Conservation (phyloP, 208 protist genomes). For the Leishmania martiniquensis region DNA sequence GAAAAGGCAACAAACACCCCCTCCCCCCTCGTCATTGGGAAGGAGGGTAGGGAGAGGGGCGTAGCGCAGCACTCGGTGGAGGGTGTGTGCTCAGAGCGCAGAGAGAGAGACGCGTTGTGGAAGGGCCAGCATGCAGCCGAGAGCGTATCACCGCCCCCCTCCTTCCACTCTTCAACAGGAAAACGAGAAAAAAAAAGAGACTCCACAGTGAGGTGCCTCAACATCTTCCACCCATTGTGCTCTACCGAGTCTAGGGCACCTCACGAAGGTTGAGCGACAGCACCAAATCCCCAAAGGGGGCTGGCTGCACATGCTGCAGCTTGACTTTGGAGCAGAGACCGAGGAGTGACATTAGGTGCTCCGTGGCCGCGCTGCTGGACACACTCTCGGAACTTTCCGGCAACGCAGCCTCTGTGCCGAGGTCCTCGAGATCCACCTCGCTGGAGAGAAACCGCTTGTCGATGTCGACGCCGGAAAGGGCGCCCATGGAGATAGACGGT, state of each 20-base stretch:
- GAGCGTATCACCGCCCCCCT: background rate
- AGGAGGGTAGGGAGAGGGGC: too few species aligned
- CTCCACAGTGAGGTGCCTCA: background rate
- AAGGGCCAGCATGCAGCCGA: background rate
- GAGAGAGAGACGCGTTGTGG: background rate
- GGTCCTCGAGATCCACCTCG: conserved; percentile 28
- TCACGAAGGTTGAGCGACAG: conserved; percentile 33
- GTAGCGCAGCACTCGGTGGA: too few species aligned
- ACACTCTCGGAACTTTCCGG: background rate
- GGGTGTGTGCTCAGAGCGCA: too few species aligned
- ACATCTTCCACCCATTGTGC: too few species aligned
- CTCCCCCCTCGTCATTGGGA: too few species aligned
- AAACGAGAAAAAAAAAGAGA: background rate
- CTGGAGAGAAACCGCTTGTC: conserved; percentile 24
- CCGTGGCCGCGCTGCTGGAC: conserved; percentile 3
- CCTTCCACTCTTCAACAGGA: background rate
- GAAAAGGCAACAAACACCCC: background rate
- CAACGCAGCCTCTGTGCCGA: conserved; percentile 1
- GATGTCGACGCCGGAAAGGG: conserved; percentile 21
- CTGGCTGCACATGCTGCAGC: conserved; percentile 23
- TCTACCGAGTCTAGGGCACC: background rate
- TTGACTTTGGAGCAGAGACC: conserved; percentile 32
- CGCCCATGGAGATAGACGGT: conserved; percentile 16
- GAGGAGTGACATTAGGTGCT: conserved; percentile 29
- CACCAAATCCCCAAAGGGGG: conserved; percentile 35